A percentile compares a stretch with the other conserved stretches of the same genome.
Evolutionary conservation across 176 grass and related monocot species (phyloP).

Genomic region (Hordeum vulgare): DNA sequence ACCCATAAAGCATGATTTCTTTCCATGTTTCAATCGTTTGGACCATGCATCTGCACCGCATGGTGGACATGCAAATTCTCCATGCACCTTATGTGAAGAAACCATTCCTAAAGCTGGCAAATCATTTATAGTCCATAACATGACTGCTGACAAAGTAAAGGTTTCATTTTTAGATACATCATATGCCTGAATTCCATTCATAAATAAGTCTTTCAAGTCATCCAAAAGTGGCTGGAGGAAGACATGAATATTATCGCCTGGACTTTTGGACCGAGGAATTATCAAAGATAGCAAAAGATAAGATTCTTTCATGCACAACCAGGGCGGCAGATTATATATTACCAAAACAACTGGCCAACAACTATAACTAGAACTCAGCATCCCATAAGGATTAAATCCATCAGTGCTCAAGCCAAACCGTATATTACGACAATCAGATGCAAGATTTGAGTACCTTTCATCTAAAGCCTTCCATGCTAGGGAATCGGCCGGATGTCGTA

Average conservation of each 20-base stretch:
- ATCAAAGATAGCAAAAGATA: background rate
- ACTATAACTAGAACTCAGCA: background rate
- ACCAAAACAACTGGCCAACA: background rate
- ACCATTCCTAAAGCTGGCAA: slow-evolving; percentile 5
- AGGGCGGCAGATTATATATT: background rate
- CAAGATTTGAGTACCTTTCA: background rate
- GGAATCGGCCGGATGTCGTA: background rate
- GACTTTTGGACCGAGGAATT: background rate
- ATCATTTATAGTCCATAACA: background rate
- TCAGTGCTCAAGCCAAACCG: background rate
- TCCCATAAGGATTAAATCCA: background rate
- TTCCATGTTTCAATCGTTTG: background rate
- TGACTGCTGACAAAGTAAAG: background rate
- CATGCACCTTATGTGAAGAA: background rate
- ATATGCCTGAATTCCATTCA: background rate
- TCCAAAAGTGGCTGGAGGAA: background rate
- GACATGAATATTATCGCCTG: background rate
- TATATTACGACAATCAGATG: background rate
- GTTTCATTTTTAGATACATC: background rate
- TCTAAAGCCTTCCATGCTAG: background rate
- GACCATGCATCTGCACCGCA: background rate
- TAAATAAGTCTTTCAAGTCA: background rate
- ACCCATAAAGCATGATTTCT: slow-evolving; percentile 4
- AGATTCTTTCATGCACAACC: background rate
- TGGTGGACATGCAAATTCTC: background rate